These are phyloP conservation scores for Penicillium sp. DNA, from an alignment of 2,329 filamentous ascomycete genomes.

Conservation along the genomic window DNA sequence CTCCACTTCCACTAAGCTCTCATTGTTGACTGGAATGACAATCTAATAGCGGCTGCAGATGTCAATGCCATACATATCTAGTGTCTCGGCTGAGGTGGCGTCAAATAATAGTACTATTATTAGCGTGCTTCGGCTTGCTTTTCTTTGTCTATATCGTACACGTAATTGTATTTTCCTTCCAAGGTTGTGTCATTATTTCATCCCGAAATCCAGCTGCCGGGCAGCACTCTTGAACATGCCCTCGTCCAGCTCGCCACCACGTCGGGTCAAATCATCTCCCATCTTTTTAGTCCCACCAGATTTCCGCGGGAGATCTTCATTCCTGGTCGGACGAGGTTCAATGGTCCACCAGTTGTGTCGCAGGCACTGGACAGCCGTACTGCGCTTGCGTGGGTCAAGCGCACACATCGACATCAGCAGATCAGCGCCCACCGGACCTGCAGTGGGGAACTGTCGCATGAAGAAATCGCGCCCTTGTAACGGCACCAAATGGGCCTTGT, in stretches of 20 bases:
- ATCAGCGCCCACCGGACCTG: slow-evolving; percentile 80
- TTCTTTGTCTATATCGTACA: not conserved
- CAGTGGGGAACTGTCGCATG: slow-evolving; percentile 71
- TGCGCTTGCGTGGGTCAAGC: slow-evolving; percentile 81
- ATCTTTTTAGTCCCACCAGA: slow-evolving; percentile 70
- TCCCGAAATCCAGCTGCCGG: slow-evolving; percentile 74
- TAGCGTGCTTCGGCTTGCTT: not conserved
- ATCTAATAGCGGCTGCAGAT: not conserved
- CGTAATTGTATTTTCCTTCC: not conserved
- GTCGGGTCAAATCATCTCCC: slow-evolving; percentile 76
- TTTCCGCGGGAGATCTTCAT: slow-evolving; percentile 77
- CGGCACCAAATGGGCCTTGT: slow-evolving; percentile 55
- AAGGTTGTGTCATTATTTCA: slow-evolving; percentile 23
- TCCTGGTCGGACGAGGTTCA: slow-evolving; percentile 77
- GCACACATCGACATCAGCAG: slow-evolving; percentile 79
- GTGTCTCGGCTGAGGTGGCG: not conserved
- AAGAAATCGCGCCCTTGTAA: slow-evolving; percentile 68
- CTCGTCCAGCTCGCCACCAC: slow-evolving; percentile 68
- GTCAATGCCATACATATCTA: not conserved
- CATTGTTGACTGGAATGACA: not conserved
- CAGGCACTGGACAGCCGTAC: slow-evolving; percentile 73
- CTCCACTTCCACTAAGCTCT: not conserved
- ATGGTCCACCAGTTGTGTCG: slow-evolving; percentile 82
- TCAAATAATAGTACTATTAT: not conserved
- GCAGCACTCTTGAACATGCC: slow-evolving; percentile 69